Conservation (phyloP, 2,329 filamentous ascomycete species). For the Salinomyces thailandicus region DNA sequence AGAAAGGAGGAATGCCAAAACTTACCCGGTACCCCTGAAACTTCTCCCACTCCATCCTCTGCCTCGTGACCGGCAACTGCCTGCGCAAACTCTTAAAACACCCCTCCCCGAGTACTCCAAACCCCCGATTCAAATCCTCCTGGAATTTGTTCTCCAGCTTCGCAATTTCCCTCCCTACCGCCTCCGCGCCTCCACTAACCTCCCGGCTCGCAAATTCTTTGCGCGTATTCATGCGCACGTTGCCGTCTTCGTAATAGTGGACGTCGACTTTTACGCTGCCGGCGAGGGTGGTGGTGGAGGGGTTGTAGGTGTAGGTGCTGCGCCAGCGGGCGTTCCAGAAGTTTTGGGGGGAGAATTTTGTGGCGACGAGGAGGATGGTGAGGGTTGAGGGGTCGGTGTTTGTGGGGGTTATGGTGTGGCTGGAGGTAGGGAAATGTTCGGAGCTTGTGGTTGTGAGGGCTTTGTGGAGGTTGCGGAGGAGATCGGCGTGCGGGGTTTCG, state of each 20-base stretch:
- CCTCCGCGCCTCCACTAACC: conserved; percentile 46
- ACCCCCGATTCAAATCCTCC: conserved; percentile 87
- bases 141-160: conserved; percentile 83
- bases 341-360: conserved; percentile 96
- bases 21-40: conserved; percentile 78
- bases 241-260: conserved; percentile 99
- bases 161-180: conserved; percentile 68
- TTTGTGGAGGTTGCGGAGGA: conserved; percentile 78
- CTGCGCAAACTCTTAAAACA: conserved; percentile 88
- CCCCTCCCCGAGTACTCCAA: conserved; percentile 79
- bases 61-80: conserved; percentile 89
- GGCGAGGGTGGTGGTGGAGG: conserved; percentile 56
- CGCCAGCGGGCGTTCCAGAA: conserved; percentile 99
- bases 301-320: conserved; percentile 69
- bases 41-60: conserved; percentile 99
- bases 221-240: conserved; percentile 83
- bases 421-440: conserved; percentile 79
- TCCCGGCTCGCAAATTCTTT: conserved; percentile 59
- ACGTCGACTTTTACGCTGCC: conserved; percentile 88
- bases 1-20: neutral
- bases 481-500: conserved; percentile 64
- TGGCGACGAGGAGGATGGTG: conserved; percentile 76
- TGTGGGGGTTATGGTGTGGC: conserved; percentile 72
- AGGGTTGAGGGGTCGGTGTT: conserved; percentile 65
- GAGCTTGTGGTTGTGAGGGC: conserved; percentile 62